Percentiles rank a stretch among this genome's conserved stretches.
Evolutionary conservation across 2,329 filamentous ascomycete genomes (phyloP).

Genomic region (Ceratocystiopsis sp.): DNA sequence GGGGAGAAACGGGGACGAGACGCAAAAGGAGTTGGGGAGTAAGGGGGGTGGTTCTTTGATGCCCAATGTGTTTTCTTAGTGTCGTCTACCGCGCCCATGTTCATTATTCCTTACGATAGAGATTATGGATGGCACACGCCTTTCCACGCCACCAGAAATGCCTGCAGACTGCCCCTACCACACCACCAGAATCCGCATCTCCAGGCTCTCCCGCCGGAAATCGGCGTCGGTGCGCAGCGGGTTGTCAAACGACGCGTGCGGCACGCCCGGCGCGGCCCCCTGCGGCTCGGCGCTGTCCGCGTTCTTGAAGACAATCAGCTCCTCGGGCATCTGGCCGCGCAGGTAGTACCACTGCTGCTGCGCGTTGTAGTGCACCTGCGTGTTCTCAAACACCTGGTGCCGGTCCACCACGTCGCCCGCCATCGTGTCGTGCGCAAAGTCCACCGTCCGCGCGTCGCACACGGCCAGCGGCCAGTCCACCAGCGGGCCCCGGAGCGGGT

Average conservation of each 20-base stretch:
- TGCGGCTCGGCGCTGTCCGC: slow-evolving; percentile 5
- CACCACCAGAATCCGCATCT: slow-evolving; percentile 9
- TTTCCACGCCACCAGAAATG: too few relatives aligned
- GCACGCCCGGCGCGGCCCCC: slow-evolving; percentile 6
- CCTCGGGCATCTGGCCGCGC: slow-evolving; percentile 7
- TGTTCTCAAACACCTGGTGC: slow-evolving; percentile 11
- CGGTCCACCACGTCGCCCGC: slow-evolving; percentile 10
- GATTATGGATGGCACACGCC: too few relatives aligned
- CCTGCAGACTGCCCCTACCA: slow-evolving; percentile 1
- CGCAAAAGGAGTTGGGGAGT: too few relatives aligned
- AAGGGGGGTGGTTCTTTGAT: too few relatives aligned
- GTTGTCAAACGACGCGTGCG: slow-evolving; percentile 8
- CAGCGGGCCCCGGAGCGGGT: slow-evolving; percentile 9
- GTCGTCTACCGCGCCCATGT: too few relatives aligned
- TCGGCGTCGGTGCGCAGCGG: slow-evolving; percentile 3
- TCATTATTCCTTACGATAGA: too few relatives aligned
- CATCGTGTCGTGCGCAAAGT: slow-evolving; percentile 10
- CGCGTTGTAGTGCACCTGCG: slow-evolving; percentile 9
- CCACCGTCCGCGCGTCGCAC: slow-evolving; percentile 10
- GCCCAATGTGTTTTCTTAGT: too few relatives aligned
- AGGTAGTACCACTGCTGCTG: slow-evolving; percentile 11
- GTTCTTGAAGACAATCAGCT: slow-evolving; percentile 11
- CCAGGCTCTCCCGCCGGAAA: slow-evolving; percentile 7
- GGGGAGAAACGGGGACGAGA: too few relatives aligned
- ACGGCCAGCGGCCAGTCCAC: slow-evolving; percentile 12